A percentile compares a stretch with the other conserved stretches of the same genome.
Evolutionary conservation across 768 basidiomycete species (phyloP).

Genomic region (Tylopilus vinaceipallidus): DNA sequence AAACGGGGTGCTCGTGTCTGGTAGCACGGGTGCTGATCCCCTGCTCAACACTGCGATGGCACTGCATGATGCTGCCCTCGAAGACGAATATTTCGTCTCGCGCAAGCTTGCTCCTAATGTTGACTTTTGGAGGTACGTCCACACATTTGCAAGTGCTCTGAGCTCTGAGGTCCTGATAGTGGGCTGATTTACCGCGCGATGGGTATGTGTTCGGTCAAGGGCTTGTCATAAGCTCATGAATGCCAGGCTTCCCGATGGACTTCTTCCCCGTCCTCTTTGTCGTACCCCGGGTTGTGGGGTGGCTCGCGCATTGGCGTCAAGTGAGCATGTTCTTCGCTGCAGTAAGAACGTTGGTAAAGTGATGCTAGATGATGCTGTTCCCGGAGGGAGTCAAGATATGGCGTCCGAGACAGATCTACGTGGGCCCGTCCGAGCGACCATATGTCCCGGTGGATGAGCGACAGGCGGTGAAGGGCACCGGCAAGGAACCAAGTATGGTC

Average conservation of each 20-base stretch:
- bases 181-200: slow-evolving; percentile 90
- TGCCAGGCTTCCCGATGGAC: slow-evolving; percentile 82
- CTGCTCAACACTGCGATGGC: slow-evolving; percentile 88
- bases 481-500: slow-evolving; percentile 60
- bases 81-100: slow-evolving; percentile 85
- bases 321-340: slow-evolving; percentile 33
- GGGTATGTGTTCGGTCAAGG: slow-evolving; percentile 47
- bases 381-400: slow-evolving; percentile 91
- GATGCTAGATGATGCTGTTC: slow-evolving; percentile 83
- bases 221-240: not conserved
- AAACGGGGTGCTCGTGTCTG: not conserved
- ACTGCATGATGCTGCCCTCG: slow-evolving; percentile 84
- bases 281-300: slow-evolving; percentile 89
- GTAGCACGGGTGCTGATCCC: slow-evolving; percentile 81
- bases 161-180: slow-evolving; percentile 36
- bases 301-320: slow-evolving; percentile 93
- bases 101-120: slow-evolving; percentile 87
- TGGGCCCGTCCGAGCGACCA: slow-evolving; percentile 71
- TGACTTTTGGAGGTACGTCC: slow-evolving; percentile 68
- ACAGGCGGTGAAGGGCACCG: slow-evolving; percentile 47
- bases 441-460: slow-evolving; percentile 70
- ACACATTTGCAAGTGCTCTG: not conserved
- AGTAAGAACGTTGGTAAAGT: slow-evolving; percentile 1
- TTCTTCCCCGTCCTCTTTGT: slow-evolving; percentile 94
- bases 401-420: slow-evolving; percentile 84